Evolutionary conservation across 352 stramenopile genomes (phyloP).

Genomic region (Phytophthora nicotianae): DNA sequence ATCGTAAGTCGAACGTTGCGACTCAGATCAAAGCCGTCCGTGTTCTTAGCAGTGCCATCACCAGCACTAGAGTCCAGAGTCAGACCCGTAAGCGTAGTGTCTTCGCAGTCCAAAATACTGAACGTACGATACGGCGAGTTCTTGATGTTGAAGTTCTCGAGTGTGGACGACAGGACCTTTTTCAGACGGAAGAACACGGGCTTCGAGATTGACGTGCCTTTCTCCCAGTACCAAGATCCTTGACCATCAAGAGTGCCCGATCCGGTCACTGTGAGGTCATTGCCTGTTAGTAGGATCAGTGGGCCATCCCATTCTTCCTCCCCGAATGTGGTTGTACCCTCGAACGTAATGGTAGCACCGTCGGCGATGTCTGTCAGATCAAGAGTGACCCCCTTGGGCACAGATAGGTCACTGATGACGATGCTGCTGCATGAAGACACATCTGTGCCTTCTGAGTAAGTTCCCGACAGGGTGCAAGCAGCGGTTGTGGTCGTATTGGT

Average conservation of each 20-base stretch:
- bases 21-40: not conserved
- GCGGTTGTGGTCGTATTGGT: not conserved
- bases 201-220: not conserved
- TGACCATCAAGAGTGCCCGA: not conserved
- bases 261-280: not conserved
- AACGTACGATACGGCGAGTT: not conserved
- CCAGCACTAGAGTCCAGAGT: not conserved
- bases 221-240: not conserved
- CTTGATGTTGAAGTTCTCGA: not conserved
- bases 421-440: not conserved
- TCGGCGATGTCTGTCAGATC: not conserved
- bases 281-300: not conserved
- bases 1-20: not conserved
- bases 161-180: not conserved
- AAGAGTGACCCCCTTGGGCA: not conserved
- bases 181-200: not conserved
- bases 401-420: not conserved
- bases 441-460: not conserved
- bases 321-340: not conserved
- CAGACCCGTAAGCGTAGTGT: not conserved
- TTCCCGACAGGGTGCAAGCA: not conserved
- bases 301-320: not conserved
- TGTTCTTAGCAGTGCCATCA: no score
- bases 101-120: not conserved
- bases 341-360: not conserved